Percentiles rank a stretch among this genome's conserved stretches.
phyloP scores from a whole-genome alignment of 2,329 filamentous ascomycete species.

The Aotearoamyces nothofagi region DNA sequence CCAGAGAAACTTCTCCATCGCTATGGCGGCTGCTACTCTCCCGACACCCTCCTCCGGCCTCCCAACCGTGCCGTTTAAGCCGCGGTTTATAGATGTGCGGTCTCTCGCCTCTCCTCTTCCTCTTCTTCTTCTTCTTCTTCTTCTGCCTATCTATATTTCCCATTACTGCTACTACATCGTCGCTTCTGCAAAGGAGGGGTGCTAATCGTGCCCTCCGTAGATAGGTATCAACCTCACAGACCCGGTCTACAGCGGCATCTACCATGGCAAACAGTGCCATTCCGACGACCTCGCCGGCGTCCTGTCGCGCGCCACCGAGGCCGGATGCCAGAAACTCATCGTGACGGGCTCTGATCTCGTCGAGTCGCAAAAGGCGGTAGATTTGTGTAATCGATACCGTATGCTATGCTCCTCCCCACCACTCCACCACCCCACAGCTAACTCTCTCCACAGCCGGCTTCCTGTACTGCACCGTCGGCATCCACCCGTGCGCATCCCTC shows the following conservation, averaged over 20 bases:
- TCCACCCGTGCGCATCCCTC: slow-evolving; percentile 80
- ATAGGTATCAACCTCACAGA: slow-evolving; percentile 95
- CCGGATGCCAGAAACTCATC: slow-evolving; percentile 80
- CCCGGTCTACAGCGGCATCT: slow-evolving; percentile 71
- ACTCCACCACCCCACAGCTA: slow-evolving; percentile 8
- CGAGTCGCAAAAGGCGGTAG: slow-evolving; percentile 61
- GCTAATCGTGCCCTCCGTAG: too few relatives aligned
- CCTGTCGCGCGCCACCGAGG: slow-evolving; percentile 59
- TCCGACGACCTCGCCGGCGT: slow-evolving; percentile 62
- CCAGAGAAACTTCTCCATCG: too few relatives aligned
- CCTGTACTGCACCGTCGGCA: slow-evolving; percentile 82
- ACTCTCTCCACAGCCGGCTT: slow-evolving; percentile 42
- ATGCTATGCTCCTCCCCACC: slow-evolving; percentile 19
- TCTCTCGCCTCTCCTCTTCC: too few relatives aligned
- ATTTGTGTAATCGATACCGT: slow-evolving; percentile 63
- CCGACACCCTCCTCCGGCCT: too few relatives aligned
- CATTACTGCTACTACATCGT: too few relatives aligned
- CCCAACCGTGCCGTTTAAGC: too few relatives aligned
- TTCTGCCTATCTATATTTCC: too few relatives aligned
- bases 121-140: too few relatives aligned
- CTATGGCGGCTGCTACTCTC: too few relatives aligned
- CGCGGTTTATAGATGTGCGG: too few relatives aligned
- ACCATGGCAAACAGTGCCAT: slow-evolving; percentile 66
- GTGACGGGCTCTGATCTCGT: slow-evolving; percentile 79
- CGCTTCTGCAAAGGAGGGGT: too few relatives aligned